phyloP scores from a whole-genome alignment of 2,329 filamentous ascomycete species.

The Fusarium aywerte region DNA sequence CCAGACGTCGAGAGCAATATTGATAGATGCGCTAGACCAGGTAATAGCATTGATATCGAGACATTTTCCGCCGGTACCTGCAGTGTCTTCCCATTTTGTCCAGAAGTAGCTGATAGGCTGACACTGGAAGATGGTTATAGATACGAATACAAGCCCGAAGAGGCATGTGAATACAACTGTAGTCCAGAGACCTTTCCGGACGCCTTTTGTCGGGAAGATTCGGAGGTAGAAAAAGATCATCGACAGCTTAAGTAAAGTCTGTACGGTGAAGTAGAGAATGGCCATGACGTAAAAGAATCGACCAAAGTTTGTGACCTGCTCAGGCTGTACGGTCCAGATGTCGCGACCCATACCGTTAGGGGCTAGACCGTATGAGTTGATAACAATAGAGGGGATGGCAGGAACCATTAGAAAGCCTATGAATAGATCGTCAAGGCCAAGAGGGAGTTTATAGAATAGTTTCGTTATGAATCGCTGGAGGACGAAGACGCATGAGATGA shows the following conservation, averaged over 20 bases:
- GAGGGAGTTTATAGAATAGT: conserved; percentile 48
- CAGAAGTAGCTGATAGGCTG: conserved; percentile 63
- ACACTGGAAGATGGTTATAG: conserved; percentile 62
- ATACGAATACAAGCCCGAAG: conserved; percentile 56
- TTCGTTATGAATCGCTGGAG: conserved; percentile 55
- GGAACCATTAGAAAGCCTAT: conserved; percentile 45
- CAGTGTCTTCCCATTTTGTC: conserved; percentile 60
- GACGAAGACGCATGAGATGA: conserved; percentile 53
- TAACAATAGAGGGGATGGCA: conserved; percentile 47
- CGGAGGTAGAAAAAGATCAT: conserved; percentile 66
- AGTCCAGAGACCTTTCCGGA: conserved; percentile 56
- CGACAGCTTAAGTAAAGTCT: conserved; percentile 61
- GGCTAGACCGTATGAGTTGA: conserved; percentile 48
- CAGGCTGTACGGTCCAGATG: conserved; percentile 59
- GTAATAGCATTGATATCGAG: conserved; percentile 60
- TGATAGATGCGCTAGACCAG: conserved; percentile 64
- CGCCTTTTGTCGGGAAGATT: conserved; percentile 58
- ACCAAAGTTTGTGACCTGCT: conserved; percentile 57
- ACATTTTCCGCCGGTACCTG: conserved; percentile 58
- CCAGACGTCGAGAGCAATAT: conserved; percentile 63
- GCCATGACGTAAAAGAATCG: conserved; percentile 57
- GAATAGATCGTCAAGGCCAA: conserved; percentile 55
- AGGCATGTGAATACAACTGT: conserved; percentile 54
- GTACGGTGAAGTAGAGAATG: conserved; percentile 58
- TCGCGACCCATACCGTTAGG: conserved; percentile 61